Base-by-base conservation (phyloP, 1,284 basidiomycete species). In the Anthracocystis walkeri region DNA sequence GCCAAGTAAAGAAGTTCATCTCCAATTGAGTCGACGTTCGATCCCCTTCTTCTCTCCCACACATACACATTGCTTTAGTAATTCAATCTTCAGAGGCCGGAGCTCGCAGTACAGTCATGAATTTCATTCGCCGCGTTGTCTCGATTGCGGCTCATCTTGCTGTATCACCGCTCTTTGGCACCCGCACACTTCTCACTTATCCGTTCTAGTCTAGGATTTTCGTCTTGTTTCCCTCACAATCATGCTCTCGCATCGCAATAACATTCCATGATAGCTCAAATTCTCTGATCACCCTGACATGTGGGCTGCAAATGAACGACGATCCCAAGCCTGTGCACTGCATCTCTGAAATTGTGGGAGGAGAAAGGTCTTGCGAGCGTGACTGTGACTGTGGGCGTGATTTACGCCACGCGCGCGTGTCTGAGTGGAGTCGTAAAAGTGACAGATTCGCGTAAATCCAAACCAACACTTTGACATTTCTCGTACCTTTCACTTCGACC, bases 1-100 rank as follows among this genome's bases (percentile, higher is more conserved):
- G 83, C 87, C 58, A 81, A 83, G 55, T 87, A 84, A 84, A 82
- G 69, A 81, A 21, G 42, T 23, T 23, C 31, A 3, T n/a, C 33
- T 33, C 10, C 5, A 50, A 3, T 23, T 23, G 20, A 33, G 7
- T 29, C 2, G 7, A 23, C 18, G 12, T 14, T 31, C 49, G 31
- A 29, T 8, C 20, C 33, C 20, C 27, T 14, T 27, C 20, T 11
- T 3, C 27, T 31, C 49, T 50, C 49, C 29, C 49, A 35, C 33
- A 33, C 23, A 50, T 11, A 51, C 35, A 50, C 10, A 23, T 31
- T 27, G 31, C 48, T 31, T 49, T n/a, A 31, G 29, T 49, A 49
- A 27, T 20, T 20, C 18, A 27, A 16, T 27, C 27, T 48, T 31
- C 18, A 10, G 29, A 7, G 18, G 25, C 23, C 12, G 16, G 48